Evolutionary conservation across 805 yeast genomes (phyloP), one percentile per base, ranked within the genome.

Genomic region (Blastobotrys americana): DNA sequence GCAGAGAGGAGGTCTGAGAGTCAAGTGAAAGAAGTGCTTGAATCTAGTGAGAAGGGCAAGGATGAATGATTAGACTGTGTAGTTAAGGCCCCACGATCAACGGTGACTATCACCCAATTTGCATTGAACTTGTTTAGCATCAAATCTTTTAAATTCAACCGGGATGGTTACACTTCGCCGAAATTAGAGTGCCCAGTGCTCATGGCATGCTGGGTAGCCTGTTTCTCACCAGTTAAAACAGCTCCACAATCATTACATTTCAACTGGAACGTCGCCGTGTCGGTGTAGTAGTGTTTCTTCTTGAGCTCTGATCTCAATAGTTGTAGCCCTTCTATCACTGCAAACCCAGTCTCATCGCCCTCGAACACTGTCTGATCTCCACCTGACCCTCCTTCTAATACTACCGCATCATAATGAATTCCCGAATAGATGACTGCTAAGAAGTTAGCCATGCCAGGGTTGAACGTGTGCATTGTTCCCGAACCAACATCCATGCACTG

Each of bases 391-490:
- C 51, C 55, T 22, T 71, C 64, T 37, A 69, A 61, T n/a, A 71
- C 76, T 27, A 78, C 67, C 1, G 80, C 66, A 58, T 84, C 93
- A 58, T 82, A 84, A 62, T 84, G 94, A 40, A 83, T 74, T 0
- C 93, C 93, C 34, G 75, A 72, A 56, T 82, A 84, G 6, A 80
- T 61, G 17, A 84, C 64, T 13, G 76, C 63, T n/a, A 79, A 70
- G 54, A 73, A 79, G 18, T 55, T 51, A n/a, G 52, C 47, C 53
- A 57, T 47, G n/a, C 64, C 71, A 31, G 72, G 72, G 39, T 68
- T 69, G 59, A 82, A 83, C 27, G 66, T 65, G 51, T 82, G 82
- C 31, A 73, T 59, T 20, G 77, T 67, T 4, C 76, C 76, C 47
- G 77, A 77, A 52, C 77, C 81, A 19, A 84, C 76, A 55, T 84